Percentiles rank a stretch among this genome's conserved stretches.
These are phyloP conservation scores for Annulohypoxylon moriforme DNA, from an alignment of 495 filamentous ascomycete species.

Conservation along the genomic window DNA sequence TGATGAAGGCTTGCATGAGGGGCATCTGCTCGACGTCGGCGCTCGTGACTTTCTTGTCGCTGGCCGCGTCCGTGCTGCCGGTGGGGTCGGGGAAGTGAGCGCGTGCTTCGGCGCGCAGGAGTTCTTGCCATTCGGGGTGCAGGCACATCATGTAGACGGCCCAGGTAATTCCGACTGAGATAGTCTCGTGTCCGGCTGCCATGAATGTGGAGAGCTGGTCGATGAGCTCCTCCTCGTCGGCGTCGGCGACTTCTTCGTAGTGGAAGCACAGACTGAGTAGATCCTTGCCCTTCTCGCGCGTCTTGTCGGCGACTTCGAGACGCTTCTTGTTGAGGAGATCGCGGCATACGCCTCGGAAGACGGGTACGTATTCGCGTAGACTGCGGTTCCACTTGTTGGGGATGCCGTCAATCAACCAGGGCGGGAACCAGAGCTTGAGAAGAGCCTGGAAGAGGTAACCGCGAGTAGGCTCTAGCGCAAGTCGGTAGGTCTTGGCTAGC, in stretches of 20 bases:
- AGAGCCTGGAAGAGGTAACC: constrained; percentile 17
- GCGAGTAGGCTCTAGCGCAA: constrained; percentile 11
- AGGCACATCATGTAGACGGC: constrained; percentile 41
- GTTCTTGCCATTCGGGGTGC: constrained; percentile 36
- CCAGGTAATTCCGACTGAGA: constrained; percentile 42
- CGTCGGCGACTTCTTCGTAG: constrained; percentile 12
- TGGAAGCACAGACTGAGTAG: constrained; percentile 17
- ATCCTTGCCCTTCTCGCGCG: constrained; percentile 48
- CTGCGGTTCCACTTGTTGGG: constrained; percentile 24
- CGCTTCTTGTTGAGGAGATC: constrained; percentile 45
- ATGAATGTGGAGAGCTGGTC: constrained; percentile 83
- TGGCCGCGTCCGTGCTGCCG: neutral
- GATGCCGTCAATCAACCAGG: constrained; percentile 15
- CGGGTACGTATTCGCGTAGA: constrained; percentile 6
- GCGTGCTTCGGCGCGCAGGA: constrained; percentile 43
- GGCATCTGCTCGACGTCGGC: constrained; percentile 40
- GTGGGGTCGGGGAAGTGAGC: constrained; percentile 58
- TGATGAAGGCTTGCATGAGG: constrained; percentile 40
- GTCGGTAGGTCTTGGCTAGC: constrained; percentile 18
- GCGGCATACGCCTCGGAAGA: constrained; percentile 25
- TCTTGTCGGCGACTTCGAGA: constrained; percentile 17
- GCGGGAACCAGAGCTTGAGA: constrained; percentile 19
- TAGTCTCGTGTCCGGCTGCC: constrained; percentile 73
- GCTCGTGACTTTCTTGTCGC: constrained; percentile 31
- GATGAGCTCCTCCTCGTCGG: constrained; percentile 69